A percentile compares a stretch with the other conserved stretches of the same genome.
Evolutionary conservation across 2,329 filamentous ascomycete genomes (phyloP).

Genomic region (Fusarium palustre): DNA sequence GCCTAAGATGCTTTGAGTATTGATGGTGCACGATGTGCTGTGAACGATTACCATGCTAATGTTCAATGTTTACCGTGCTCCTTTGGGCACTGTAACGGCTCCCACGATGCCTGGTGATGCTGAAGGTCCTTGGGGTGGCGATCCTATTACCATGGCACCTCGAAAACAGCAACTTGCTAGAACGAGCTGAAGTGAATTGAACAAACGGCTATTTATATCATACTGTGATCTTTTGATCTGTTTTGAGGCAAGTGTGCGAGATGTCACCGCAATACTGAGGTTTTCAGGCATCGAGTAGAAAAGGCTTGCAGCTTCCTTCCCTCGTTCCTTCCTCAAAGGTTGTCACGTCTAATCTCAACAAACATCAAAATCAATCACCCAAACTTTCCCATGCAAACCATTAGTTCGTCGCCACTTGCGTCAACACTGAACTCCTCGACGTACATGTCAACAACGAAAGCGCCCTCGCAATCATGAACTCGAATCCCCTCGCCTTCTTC

Average conservation of each 20-base stretch:
- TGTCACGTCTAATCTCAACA: background rate
- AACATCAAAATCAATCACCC: no score
- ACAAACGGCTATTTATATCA: background rate
- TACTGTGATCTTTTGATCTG: background rate
- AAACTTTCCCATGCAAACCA: background rate
- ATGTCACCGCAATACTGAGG: constrained; percentile 3
- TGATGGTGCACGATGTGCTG: background rate
- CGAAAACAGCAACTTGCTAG: background rate
- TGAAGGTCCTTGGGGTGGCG: background rate
- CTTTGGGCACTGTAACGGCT: background rate
- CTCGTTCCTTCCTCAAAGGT: background rate
- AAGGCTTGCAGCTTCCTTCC: constrained; percentile 15
- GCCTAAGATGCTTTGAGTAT: background rate
- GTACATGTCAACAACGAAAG: constrained; percentile 1
- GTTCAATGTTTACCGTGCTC: background rate
- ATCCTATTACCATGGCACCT: background rate
- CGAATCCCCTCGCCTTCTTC: background rate
- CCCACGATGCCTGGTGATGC: background rate
- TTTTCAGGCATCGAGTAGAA: constrained; percentile 20
- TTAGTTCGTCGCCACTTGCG: background rate
- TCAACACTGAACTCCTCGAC: no score
- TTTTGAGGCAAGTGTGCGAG: constrained; percentile 11
- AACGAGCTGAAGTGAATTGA: background rate
- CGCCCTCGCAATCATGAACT: constrained; percentile 30
- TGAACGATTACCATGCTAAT: background rate